Base-by-base conservation (phyloP, 202 grass and related monocot species). In the Bolboschoenoplectus hybrid region DNA sequence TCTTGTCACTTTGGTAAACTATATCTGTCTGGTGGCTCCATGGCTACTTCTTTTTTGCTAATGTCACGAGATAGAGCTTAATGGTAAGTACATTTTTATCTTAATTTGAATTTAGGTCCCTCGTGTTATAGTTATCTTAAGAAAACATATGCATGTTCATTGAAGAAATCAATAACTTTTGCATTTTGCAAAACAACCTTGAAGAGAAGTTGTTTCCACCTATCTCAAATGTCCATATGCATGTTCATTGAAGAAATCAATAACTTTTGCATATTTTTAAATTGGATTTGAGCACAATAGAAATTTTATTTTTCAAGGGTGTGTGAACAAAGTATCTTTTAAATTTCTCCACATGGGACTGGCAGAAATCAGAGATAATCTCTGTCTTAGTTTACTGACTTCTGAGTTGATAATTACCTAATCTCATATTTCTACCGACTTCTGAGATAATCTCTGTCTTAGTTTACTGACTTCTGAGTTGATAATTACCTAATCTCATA, bases 61-160 rank as follows among this genome's bases (percentile, higher is more conserved):
- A 67, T 67, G 60, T 83, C 74, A 91, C 87, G 12, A 89, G 86
- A 57, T 81, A 85, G 60, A 91, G 87, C 87, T 86, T 91, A 6
- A 71, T 93, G 89, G 86, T 88, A 81, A 39, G 11, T 40, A 36
- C 1, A 60, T 3, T 17, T 20, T 6, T 7, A 14, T 36, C 2
- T 26, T 55, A 49, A 78, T 61, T 61, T 80, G 26, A 10, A 10
- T 39, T 43, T 80, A 58, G 13, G 3, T 61, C 34, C 76, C 76
- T 19, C 13, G 40, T 43, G 2, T 80, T 62, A 17, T 4, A 34
- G 9, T 38, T 81, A 41, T 45, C 61, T 60, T 46, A 2, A 35
- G 36, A 26, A 26, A 26, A 26, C 7, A 12, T 74, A 74, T 32
- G 17, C 44, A 50, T 74, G 8, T 50, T 74, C n/a, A 74, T 10